phyloP scores from a whole-genome alignment of 768 basidiomycete genomes.

The Gloeostereum incarnatum region DNA sequence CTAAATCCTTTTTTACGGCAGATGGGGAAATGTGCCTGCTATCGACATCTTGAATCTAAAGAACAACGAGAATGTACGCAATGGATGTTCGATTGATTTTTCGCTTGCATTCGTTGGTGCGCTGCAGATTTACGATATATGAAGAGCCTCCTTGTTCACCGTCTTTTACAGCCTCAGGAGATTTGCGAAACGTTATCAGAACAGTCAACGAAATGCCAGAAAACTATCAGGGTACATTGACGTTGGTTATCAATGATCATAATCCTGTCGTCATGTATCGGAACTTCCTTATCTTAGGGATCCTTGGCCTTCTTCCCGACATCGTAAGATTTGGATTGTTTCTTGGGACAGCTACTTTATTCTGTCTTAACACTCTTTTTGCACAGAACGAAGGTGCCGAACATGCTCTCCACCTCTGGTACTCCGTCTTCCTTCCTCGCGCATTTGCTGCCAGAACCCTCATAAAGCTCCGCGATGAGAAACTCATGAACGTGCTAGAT shows the following conservation, averaged over 20 bases:
- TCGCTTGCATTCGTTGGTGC: conserved; percentile 17
- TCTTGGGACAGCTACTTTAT: neutral
- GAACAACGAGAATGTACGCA: conserved; percentile 13
- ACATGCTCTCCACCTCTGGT: conserved; percentile 38
- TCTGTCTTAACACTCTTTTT: neutral
- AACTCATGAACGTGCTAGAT: conserved; percentile 5
- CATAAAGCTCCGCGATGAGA: conserved; percentile 10
- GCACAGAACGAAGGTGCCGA: conserved; percentile 27
- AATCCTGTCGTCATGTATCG: conserved; percentile 20
- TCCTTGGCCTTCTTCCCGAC: conserved; percentile 26
- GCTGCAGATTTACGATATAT: conserved; percentile 1
- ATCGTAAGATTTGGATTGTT: neutral
- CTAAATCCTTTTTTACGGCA: conserved; percentile 3
- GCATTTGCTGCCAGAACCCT: conserved; percentile 17
- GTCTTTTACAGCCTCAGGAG: conserved; percentile 34
- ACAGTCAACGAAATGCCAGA: conserved; percentile 33
- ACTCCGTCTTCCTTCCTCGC: conserved; percentile 30
- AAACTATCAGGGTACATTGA: conserved; percentile 28
- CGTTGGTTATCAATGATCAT: conserved; percentile 32
- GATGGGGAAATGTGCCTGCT: conserved; percentile 24
- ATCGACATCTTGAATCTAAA: conserved; percentile 18
- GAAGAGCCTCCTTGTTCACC: neutral
- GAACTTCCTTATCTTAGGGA: conserved; percentile 30
- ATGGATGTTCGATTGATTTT: conserved; percentile 12
- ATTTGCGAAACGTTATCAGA: conserved; percentile 31